Base-by-base conservation (phyloP, 2,329 filamentous ascomycete genomes). In the Penicillium freii region DNA sequence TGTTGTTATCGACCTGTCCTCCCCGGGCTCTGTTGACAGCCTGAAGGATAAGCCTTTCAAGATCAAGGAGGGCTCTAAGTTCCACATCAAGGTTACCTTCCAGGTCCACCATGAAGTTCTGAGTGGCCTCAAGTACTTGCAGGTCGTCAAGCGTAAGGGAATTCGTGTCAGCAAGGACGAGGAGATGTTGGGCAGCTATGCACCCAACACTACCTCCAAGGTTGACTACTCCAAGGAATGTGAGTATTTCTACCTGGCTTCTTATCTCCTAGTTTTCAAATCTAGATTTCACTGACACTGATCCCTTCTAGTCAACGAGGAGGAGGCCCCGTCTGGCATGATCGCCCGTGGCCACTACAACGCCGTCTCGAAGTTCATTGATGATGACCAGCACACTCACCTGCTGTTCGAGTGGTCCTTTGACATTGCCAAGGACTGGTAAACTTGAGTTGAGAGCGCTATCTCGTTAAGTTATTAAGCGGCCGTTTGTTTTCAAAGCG, bases 121-220 rank as follows among this genome's bases (percentile, higher is more conserved):
- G 54, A 94, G 90, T 68, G 94, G 94, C 45, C 80, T 99, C 73
- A 95, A 97, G 80, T 99, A 97, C 76, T 85, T 99, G 57, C 94
- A 99, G 80, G 84, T 92, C 40, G 90, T 97, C 62, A 96, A 94
- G 84, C 84, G 92, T 68, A 92, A 92, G 82, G 90, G 90, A 54
- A 83, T 97, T 73, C 86, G 85, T 58, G 86, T 93, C 60, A 90
- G 89, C 81, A 99, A 97, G 85, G 89, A 94, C 71, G 90, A 95
- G 69, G 93, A 97, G 81, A 99, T 99, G 94, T 89, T 99, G 84
- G 92, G 93, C 67, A 96, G 91, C 69, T 99, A 93, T 72, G 89
- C 91, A 54, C 94, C 94, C 64, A 97, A 88, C 81, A 97, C 93
- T 19, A 89, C 91, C 62, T 89, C 91, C 77, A 91, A 90, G 77